Evolutionary conservation across 73 alveolate species (phyloP).

Genomic region (Vitrella brassicaformis): DNA sequence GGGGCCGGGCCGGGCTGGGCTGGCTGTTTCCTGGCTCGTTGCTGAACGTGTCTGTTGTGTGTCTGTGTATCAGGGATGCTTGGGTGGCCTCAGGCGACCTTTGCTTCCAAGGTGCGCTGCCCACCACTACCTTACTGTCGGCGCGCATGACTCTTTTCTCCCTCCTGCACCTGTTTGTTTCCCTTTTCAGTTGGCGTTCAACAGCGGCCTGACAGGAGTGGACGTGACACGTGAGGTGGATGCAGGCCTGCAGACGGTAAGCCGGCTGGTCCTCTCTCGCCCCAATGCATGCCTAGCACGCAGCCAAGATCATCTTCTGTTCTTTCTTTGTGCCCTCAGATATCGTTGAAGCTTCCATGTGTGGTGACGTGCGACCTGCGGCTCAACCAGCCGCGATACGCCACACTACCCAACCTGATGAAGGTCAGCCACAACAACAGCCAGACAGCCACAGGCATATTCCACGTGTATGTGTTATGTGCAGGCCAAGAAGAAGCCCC

Average conservation of each 20-base stretch:
- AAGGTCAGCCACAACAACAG: too few relatives aligned
- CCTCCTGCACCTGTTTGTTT: constrained; percentile 46
- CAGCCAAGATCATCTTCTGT: not conserved
- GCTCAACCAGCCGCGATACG: constrained; percentile 19
- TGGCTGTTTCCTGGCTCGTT: too few relatives aligned
- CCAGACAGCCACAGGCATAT: too few relatives aligned
- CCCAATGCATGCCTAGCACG: not conserved
- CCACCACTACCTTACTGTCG: too few relatives aligned
- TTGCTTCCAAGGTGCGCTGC: constrained; percentile 63
- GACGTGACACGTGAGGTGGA: constrained; percentile 65
- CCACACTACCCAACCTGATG: constrained; percentile 53
- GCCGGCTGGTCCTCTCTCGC: too few relatives aligned
- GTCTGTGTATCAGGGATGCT: constrained; percentile 58
- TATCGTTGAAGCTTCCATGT: not conserved
- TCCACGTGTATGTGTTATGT: not conserved
- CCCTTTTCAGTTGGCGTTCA: constrained; percentile 37
- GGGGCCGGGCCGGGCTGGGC: too few relatives aligned
- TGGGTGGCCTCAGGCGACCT: constrained; percentile 76
- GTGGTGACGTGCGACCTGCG: not conserved
- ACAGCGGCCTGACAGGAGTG: constrained; percentile 33
- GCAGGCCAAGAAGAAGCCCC: constrained; percentile 66
- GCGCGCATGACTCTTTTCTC: too few relatives aligned
- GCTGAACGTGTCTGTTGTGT: too few relatives aligned
- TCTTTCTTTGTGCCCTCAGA: too few relatives aligned
- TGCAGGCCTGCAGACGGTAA: constrained; percentile 65